These are phyloP conservation scores for Didymella keratinophila DNA, from an alignment of 2,329 filamentous ascomycete genomes.

Conservation along the genomic window DNA sequence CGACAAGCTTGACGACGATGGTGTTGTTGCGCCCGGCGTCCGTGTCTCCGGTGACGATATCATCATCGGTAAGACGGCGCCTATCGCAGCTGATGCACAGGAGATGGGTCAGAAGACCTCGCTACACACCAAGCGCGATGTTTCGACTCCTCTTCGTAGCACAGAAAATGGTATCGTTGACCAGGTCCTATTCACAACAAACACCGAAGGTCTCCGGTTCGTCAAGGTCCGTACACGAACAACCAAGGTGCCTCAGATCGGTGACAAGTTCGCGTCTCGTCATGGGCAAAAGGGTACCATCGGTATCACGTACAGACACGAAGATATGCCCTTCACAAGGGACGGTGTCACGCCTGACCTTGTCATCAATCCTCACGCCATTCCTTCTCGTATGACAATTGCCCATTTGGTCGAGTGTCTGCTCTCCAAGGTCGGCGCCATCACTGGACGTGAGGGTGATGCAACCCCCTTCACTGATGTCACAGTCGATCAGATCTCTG, in stretches of 20 bases:
- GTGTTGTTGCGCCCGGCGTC: conserved; percentile 90
- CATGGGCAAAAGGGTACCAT: conserved; percentile 99
- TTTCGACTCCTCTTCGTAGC: conserved; percentile 90
- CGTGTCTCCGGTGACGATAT: conserved; percentile 98
- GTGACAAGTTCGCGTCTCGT: conserved; percentile 98
- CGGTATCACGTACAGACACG: conserved; percentile 95
- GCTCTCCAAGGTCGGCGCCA: conserved; percentile 91
- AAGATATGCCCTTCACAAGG: conserved; percentile 97
- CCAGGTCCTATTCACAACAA: conserved; percentile 91
- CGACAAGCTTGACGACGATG: conserved; percentile 96
- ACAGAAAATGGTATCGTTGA: conserved; percentile 98
- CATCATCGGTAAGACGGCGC: conserved; percentile 98
- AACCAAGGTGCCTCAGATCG: conserved; percentile 97
- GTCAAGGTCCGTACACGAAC: conserved; percentile 97
- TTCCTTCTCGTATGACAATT: conserved; percentile 99
- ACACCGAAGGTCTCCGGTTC: conserved; percentile 91
- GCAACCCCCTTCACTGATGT: conserved; percentile 98
- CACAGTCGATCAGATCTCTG: conserved; percentile 91
- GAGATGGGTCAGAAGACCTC: conserved; percentile 93
- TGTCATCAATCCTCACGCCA: conserved; percentile 99
- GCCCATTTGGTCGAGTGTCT: conserved; percentile 99
- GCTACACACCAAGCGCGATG: conserved; percentile 90
- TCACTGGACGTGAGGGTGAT: conserved; percentile 95
- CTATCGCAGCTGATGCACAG: conserved; percentile 89
- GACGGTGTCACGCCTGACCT: conserved; percentile 93